Evolutionary conservation across 257 asterid species (phyloP), one percentile per base, ranked within the genome.

Genomic region (Thymus quinquecostatus): DNA sequence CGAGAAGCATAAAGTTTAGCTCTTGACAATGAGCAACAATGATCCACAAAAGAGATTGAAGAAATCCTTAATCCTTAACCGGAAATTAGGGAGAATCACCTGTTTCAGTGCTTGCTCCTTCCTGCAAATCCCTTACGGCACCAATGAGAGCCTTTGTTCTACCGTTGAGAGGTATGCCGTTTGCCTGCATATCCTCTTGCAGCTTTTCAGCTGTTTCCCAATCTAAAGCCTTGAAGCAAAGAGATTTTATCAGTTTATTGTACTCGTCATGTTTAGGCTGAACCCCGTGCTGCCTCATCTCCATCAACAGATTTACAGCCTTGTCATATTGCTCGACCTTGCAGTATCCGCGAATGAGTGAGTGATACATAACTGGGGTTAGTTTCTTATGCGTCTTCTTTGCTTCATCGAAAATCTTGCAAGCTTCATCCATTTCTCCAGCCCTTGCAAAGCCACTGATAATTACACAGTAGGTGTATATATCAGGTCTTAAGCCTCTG

Each of bases 401-500:
- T 62, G 98, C 97, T 70, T 88, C 95, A 70, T 79, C 84, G 8
- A 83, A 79, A 59, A 94, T 72, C 79, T 85, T 80, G 78, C 89
- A 77, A 0, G 99, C 97, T 77, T 83, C 89, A 60, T 83, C 93
- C 93, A 91, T 85, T 60, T 80, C 84, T 59, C 90, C 92, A 1
- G 74, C 83, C 70, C 80, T 88, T 1, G 79, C 82, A 76, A 82
- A 88, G 68, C 89, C 93, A 67, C 93, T 86, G 85, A 94, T 82
- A 56, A 94, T 78, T 74, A 88, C 95, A 71, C 77, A 78, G 62
- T 89, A 94, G 43, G 96, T 86, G 85, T 84, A 91, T 6, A 91
- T 80, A 77, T 87, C 98, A 8, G 96, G 96, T 78, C 88, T 87
- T 60, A 94, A 82, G 75, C 99, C 98, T 71, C 95, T 81, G 59